Base-by-base conservation (phyloP, 768 basidiomycete genomes). In the Pholiota microspora region DNA sequence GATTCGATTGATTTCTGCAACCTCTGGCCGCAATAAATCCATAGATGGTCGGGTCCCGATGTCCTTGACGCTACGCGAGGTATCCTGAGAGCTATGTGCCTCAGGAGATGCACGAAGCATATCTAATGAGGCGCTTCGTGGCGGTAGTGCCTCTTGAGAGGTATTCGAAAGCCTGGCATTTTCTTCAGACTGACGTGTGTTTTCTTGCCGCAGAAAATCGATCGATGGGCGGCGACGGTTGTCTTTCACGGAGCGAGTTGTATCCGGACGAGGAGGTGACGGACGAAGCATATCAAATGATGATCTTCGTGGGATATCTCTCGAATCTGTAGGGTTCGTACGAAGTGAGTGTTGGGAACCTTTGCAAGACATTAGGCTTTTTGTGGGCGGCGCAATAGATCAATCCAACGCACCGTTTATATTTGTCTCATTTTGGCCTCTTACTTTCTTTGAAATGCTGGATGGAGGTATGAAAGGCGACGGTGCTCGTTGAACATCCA, bases 361-460 rank as follows among this genome's bases (percentile, higher is more conserved):
- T 74, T 49, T 35, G n/a, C n/a, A n/a, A 28, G 25, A 3, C 16
- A 31, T 46, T 31, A 31, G 46, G 13, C 42, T 49, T 21, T 16
- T 25, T 15, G 28, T 35, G 25, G 10, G 16, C n/a, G 4, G 32
- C 24, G 4, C 35, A 29, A 40, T n/a, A 21, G 23, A 7, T 15
- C 12, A 57, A 7, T n/a, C 9, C 56, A 31, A 69, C 74, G 51
- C 45, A 78, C 77, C 67, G 59, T 68, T 69, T 73, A 71, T 61
- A 58, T 67, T 67, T 44, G 74, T 59, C 47, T 68, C 68, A 57
- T 74, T 62, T 57, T 70, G 64, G 45, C 68, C 68, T 64, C 77
- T 84, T 56, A 79, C 75, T 72, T 84, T 86, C 71, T 80, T 85
- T 4, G 78, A 71, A 15, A 79, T 51, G 23, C 68, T 64, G 28